phyloP scores from a whole-genome alignment of 176 grass and related monocot genomes.

The Avena sativa region DNA sequence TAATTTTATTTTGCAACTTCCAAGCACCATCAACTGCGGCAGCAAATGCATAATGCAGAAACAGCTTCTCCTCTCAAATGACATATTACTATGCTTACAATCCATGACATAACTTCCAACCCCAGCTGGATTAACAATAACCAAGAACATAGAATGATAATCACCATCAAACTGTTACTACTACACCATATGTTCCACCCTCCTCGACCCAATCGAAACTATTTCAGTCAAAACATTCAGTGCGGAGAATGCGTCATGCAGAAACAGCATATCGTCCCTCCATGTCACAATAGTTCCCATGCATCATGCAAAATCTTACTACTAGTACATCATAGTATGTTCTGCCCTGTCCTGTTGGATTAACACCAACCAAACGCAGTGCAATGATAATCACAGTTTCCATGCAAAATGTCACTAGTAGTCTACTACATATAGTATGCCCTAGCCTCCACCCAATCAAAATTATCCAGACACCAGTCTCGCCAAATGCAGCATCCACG shows the following conservation, averaged over 20 bases:
- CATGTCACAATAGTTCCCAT: neutral
- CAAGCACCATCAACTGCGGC: too few relatives aligned
- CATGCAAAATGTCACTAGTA: neutral
- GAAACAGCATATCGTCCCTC: constrained; percentile 47
- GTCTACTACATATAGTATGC: neutral
- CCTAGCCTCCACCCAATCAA: neutral
- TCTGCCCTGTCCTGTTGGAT: constrained; percentile 2
- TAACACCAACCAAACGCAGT: constrained; percentile 32
- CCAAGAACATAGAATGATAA: neutral
- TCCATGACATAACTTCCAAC: neutral
- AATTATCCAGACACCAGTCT: neutral
- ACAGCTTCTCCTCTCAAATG: constrained; percentile 33
- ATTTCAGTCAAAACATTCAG: too few relatives aligned
- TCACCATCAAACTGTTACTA: too few relatives aligned
- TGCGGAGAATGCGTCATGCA: constrained; percentile 47
- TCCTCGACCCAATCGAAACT: too few relatives aligned
- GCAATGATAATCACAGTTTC: neutral
- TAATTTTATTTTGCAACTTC: too few relatives aligned
- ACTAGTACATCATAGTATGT: too few relatives aligned
- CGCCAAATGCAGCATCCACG: neutral
- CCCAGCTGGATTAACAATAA: constrained; percentile 44
- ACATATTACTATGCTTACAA: neutral
- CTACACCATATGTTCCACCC: too few relatives aligned
- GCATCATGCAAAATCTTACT: too few relatives aligned
- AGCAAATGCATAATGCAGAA: constrained; percentile 44